phyloP scores from a whole-genome alignment of 495 filamentous ascomycete species.

The Choiromyces venosus region DNA sequence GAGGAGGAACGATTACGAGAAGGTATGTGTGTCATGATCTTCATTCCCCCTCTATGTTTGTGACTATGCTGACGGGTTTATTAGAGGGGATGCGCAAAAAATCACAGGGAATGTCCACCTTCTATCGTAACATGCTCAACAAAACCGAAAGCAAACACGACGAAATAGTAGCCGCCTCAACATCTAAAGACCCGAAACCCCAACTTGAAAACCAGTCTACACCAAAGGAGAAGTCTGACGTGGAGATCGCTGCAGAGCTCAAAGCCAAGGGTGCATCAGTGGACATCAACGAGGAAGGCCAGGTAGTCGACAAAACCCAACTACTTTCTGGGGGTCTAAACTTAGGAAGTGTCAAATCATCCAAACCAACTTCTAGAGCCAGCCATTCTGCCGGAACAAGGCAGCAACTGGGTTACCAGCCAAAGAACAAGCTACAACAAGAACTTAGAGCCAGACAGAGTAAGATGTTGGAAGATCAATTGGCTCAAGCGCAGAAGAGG shows the following conservation, averaged over 20 bases:
- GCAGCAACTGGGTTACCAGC: conserved; percentile 25
- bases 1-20: conserved; percentile 71
- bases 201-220: conserved; percentile 42
- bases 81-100: conserved; percentile 47
- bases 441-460: conserved; percentile 75
- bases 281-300: conserved; percentile 83
- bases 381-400: conserved; percentile 4
- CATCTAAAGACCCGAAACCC: conserved; percentile 41
- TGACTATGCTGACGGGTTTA: neutral
- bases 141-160: conserved; percentile 70
- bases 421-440: conserved; percentile 41
- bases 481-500: conserved; percentile 69
- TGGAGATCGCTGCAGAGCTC: conserved; percentile 66
- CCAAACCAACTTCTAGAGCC: neutral
- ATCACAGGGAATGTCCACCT: conserved; percentile 72
- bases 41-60: conserved; percentile 42
- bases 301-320: conserved; percentile 90
- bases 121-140: conserved; percentile 79
- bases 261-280: conserved; percentile 64
- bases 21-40: conserved; percentile 53
- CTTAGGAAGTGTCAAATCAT: conserved; percentile 44
- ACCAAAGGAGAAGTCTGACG: conserved; percentile 60
- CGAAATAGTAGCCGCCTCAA: conserved; percentile 54
- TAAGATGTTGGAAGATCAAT: conserved; percentile 76
- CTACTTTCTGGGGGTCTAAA: conserved; percentile 85